Evolutionary conservation across 352 stramenopile genomes (phyloP).

Genomic region (Pythium grandisporangium): DNA sequence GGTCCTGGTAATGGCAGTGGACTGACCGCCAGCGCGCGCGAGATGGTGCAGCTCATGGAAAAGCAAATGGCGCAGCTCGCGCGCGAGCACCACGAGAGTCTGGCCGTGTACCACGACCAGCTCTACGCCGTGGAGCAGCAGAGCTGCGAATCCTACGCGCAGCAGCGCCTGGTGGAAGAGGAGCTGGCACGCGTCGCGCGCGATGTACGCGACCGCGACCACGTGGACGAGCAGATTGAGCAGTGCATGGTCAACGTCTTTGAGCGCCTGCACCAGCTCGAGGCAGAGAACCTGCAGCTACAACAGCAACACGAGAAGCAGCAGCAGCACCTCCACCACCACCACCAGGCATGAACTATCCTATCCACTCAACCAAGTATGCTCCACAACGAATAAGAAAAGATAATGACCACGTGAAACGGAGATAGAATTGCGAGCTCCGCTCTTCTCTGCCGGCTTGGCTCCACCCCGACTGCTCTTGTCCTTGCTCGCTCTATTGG

Average conservation of each 20-base stretch:
- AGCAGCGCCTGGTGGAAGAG: slow-evolving; percentile 30
- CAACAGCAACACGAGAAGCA: slow-evolving; percentile 4
- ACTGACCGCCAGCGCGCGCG: slow-evolving; percentile 20
- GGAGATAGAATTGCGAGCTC: no score
- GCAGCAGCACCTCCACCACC: background rate
- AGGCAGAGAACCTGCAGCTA: slow-evolving; percentile 34
- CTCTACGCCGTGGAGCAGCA: slow-evolving; percentile 45
- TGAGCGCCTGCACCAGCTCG: slow-evolving; percentile 37
- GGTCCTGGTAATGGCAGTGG: slow-evolving; percentile 20
- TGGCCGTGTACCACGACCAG: slow-evolving; percentile 33
- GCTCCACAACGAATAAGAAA: no score
- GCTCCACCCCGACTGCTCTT: no score
- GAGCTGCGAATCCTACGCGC: slow-evolving; percentile 39
- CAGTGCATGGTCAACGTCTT: slow-evolving; percentile 47
- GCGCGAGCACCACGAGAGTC: slow-evolving; percentile 20
- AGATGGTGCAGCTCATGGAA: slow-evolving; percentile 33
- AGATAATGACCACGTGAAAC: no score
- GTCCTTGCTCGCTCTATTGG: no score
- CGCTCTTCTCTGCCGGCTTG: no score
- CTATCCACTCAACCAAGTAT: no score
- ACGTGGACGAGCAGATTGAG: slow-evolving; percentile 38
- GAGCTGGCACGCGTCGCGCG: slow-evolving; percentile 28
- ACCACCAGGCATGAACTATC: no score
- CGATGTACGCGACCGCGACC: slow-evolving; percentile 34
- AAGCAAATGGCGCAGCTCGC: slow-evolving; percentile 28